These are phyloP conservation scores for Platanthera guangdongensis DNA, from an alignment of 106 monocot species.

Conservation along the genomic window DNA sequence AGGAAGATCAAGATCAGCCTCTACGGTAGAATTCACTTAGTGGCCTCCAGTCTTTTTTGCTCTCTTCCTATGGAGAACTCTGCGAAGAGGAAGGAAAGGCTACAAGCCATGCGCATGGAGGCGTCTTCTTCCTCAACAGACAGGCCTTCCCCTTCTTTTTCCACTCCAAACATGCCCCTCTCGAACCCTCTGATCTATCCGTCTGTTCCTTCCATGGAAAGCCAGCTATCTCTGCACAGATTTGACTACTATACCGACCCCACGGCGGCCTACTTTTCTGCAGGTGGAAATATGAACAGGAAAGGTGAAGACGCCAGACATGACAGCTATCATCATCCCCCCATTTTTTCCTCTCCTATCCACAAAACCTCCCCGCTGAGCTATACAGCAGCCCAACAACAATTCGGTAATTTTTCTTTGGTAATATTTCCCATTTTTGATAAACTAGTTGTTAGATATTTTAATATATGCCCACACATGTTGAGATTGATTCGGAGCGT, in stretches of 20 bases:
- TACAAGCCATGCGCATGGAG: conserved; percentile 21
- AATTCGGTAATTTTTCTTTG: conserved; percentile 1
- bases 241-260: conserved; percentile 51
- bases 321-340: neutral
- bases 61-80: conserved; percentile 20
- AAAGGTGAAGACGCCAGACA: neutral
- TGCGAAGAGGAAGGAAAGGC: conserved; percentile 16
- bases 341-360: conserved; percentile 6
- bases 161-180: neutral
- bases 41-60: neutral
- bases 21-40: too few species aligned
- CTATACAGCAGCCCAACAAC: conserved; percentile 2
- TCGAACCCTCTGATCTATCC: conserved; percentile 14
- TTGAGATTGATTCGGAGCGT: too few species aligned
- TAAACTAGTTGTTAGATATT: too few species aligned
- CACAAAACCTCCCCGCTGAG: neutral
- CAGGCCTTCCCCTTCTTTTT: neutral
- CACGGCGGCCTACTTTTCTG: conserved; percentile 28
- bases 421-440: too few species aligned
- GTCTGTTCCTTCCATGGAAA: neutral
- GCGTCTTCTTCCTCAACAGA: conserved; percentile 1
- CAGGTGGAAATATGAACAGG: conserved; percentile 11
- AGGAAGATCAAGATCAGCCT: too few species aligned
- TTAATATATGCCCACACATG: too few species aligned
- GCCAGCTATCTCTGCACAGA: conserved; percentile 14